Conservation (phyloP, 768 basidiomycete genomes). For the Mycena kentingensis region DNA sequence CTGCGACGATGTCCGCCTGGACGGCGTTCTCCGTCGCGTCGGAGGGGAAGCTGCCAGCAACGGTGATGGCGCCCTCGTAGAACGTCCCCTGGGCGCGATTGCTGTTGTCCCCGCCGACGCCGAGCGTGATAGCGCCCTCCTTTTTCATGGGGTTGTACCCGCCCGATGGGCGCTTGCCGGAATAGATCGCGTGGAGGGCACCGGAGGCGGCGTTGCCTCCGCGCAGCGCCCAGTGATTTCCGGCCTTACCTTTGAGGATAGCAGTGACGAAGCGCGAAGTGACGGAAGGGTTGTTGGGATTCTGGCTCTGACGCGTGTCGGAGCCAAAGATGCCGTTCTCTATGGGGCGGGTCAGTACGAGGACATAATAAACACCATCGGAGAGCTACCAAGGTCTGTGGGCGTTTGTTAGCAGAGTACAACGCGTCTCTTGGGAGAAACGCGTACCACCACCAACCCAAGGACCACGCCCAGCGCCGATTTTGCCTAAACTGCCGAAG, state of each 20-base stretch:
- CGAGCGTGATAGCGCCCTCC: slow-evolving; percentile 9
- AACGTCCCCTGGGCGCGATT: background rate
- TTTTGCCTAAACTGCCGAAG: too few relatives aligned
- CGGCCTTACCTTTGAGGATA: slow-evolving; percentile 10
- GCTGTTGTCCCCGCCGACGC: slow-evolving; percentile 2
- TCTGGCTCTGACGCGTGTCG: too few relatives aligned
- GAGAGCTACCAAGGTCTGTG: too few relatives aligned
- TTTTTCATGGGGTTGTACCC: slow-evolving; percentile 15
- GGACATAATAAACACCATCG: too few relatives aligned
- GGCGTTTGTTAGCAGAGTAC: too few relatives aligned
- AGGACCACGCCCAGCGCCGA: slow-evolving; percentile 7
- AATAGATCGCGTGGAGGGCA: background rate
- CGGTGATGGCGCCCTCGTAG: background rate
- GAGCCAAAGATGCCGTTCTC: too few relatives aligned
- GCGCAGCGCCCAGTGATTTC: slow-evolving; percentile 1
- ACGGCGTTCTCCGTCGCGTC: slow-evolving; percentile 1
- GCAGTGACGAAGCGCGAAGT: slow-evolving; percentile 10
- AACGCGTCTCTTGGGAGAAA: too few relatives aligned
- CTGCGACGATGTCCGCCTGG: background rate
- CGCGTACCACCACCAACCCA: too few relatives aligned
- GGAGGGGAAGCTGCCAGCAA: background rate
- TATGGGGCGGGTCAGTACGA: too few relatives aligned
- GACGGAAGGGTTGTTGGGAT: slow-evolving; percentile 1
- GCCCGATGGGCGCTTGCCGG: background rate
- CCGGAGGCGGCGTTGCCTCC: background rate